Percentiles rank a stretch among this genome's conserved stretches.
Conservation (phyloP, 2,329 filamentous ascomycete species). For the Thelonectria olida region DNA sequence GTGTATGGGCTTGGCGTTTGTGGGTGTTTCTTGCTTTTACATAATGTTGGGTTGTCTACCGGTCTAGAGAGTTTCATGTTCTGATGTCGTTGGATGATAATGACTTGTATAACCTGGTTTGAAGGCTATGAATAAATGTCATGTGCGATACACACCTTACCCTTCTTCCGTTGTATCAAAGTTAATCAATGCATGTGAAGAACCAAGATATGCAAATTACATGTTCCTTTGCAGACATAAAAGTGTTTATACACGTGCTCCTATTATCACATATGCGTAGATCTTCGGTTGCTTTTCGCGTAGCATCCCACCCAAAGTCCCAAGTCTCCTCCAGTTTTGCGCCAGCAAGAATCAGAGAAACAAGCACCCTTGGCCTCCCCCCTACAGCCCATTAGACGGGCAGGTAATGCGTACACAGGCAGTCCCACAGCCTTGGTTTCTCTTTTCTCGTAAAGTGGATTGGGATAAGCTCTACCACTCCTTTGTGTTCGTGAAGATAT, state of each 20-base stretch:
- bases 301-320: constrained; percentile 29
- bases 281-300: constrained; percentile 24
- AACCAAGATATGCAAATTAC: not conserved
- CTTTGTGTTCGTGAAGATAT: too few relatives aligned
- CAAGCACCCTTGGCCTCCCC: constrained; percentile 14
- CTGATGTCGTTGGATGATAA: constrained; percentile 34
- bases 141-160: constrained; percentile 11
- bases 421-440: not conserved
- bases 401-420: constrained; percentile 2
- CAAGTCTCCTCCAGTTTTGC: constrained; percentile 32
- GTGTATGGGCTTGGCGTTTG: constrained; percentile 20
- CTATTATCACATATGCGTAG: constrained; percentile 33
- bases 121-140: too few relatives aligned
- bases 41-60: constrained; percentile 11
- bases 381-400: constrained; percentile 3
- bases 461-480: not conserved
- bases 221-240: constrained; percentile 21
- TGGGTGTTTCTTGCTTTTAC: constrained; percentile 22
- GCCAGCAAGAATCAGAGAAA: constrained; percentile 34
- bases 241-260: constrained; percentile 33
- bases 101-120: constrained; percentile 28
- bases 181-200: not conserved
- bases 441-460: not conserved
- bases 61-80: constrained; percentile 30
- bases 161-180: not conserved